Conservation (phyloP, 768 basidiomycete species). For the Tremella yokohamensis region DNA sequence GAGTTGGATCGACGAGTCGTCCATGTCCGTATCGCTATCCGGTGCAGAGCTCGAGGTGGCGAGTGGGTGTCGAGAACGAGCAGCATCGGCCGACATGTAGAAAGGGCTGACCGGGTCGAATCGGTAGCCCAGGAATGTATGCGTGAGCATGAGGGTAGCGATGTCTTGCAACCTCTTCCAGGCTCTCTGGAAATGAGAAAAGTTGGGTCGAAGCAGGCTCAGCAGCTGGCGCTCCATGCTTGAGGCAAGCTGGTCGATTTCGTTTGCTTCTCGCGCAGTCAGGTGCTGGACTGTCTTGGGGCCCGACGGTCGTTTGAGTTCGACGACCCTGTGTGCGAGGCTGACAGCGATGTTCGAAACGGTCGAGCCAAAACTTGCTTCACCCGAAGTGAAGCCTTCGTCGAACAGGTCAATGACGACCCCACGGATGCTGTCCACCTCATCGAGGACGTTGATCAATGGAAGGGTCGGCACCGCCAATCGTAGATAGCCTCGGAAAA, state of each 20-base stretch:
- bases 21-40: no score
- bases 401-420: slow-evolving; percentile 5
- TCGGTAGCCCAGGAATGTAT: slow-evolving; percentile 14
- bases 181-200: neutral
- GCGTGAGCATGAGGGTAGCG: slow-evolving; percentile 8
- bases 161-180: neutral
- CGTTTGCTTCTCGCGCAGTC: neutral
- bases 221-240: neutral
- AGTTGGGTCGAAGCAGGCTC: neutral
- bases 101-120: slow-evolving; percentile 19
- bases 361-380: slow-evolving; percentile 31
- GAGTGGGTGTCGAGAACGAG: neutral
- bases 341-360: slow-evolving; percentile 53
- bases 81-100: slow-evolving; percentile 4
- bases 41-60: neutral
- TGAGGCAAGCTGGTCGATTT: neutral
- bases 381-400: slow-evolving; percentile 19
- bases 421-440: neutral
- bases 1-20: neutral
- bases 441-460: neutral
- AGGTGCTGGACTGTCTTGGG: neutral
- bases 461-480: slow-evolving; percentile 7
- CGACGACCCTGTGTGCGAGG: slow-evolving; percentile 7
- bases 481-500: slow-evolving; percentile 65
- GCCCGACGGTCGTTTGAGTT: no score